Conservation (phyloP, 345 rosid species). For the Rhizophora apiculata region DNA sequence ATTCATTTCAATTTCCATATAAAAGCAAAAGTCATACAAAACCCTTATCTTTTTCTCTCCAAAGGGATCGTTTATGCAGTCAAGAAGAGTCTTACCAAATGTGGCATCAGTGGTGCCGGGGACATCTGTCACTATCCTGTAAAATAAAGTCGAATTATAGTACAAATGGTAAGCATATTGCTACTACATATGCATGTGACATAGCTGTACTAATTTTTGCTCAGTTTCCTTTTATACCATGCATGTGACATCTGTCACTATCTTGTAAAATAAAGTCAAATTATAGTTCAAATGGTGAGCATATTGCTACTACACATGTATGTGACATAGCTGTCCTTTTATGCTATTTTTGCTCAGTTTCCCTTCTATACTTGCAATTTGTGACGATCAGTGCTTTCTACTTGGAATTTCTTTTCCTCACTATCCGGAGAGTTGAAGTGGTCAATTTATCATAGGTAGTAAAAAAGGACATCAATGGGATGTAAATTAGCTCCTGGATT, state of each 20-base stretch:
- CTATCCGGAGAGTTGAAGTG: too few species aligned
- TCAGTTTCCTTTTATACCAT: too few species aligned
- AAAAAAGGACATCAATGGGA: too few species aligned
- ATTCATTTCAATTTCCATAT: neutral
- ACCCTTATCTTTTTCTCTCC: neutral
- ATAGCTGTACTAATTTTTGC: neutral
- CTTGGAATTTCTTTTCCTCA: too few species aligned
- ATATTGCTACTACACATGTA: neutral
- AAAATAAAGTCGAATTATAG: constrained; percentile 21
- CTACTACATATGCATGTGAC: neutral
- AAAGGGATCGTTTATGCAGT: neutral
- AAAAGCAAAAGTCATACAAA: too few species aligned
- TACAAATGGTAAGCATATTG: neutral
- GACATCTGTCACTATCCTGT: constrained; percentile 90
- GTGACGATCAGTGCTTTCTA: too few species aligned
- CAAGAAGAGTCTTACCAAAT: constrained; percentile 54
- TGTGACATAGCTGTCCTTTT: neutral
- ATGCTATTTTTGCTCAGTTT: neutral
- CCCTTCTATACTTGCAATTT: too few species aligned
- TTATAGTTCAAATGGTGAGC: neutral
- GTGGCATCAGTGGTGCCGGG: constrained; percentile 95
- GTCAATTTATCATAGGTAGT: too few species aligned
- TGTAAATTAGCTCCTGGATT: too few species aligned
- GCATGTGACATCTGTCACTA: constrained; percentile 66
- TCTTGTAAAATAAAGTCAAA: constrained; percentile 46